phyloP scores from a whole-genome alignment of 768 basidiomycete species.

The Termitomyces sp. region DNA sequence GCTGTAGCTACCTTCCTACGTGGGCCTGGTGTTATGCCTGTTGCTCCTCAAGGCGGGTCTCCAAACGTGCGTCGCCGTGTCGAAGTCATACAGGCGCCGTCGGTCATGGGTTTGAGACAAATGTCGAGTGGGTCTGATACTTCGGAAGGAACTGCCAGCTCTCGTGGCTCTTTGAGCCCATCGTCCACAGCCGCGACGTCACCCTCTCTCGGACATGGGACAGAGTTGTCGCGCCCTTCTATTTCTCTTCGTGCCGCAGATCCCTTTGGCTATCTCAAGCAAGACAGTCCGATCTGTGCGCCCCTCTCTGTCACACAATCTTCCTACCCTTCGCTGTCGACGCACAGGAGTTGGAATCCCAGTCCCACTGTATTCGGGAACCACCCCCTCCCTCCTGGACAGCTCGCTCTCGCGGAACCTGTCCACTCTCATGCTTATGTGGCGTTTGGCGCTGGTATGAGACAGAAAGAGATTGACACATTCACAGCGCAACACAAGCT shows the following conservation, averaged over 20 bases:
- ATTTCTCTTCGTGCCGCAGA: conserved; percentile 27
- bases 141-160: conserved; percentile 13
- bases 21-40: conserved; percentile 24
- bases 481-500: conserved; percentile 67
- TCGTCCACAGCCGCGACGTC: conserved; percentile 24
- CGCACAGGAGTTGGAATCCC: conserved; percentile 30
- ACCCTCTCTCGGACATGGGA: conserved; percentile 17
- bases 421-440: conserved; percentile 72
- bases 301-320: conserved; percentile 19
- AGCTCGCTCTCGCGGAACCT: conserved; percentile 46
- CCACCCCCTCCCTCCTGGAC: conserved; percentile 21
- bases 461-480: conserved; percentile 79
- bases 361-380: conserved; percentile 22
- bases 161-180: conserved; percentile 5
- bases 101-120: conserved; percentile 1
- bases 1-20: conserved; percentile 46
- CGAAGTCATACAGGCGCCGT: conserved; percentile 10
- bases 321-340: conserved; percentile 24
- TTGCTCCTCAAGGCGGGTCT: conserved; percentile 20
- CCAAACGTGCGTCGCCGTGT: conserved; percentile 30
- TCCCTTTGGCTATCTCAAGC: conserved; percentile 59
- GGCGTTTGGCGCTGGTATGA: conserved; percentile 81
- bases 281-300: conserved; percentile 23
- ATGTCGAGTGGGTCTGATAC: conserved; percentile 12
- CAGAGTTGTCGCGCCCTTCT: conserved; percentile 2